Evolutionary conservation across 805 yeast species (phyloP), one percentile per base, ranked within the genome.

Genomic region (Starmerella kuoi): DNA sequence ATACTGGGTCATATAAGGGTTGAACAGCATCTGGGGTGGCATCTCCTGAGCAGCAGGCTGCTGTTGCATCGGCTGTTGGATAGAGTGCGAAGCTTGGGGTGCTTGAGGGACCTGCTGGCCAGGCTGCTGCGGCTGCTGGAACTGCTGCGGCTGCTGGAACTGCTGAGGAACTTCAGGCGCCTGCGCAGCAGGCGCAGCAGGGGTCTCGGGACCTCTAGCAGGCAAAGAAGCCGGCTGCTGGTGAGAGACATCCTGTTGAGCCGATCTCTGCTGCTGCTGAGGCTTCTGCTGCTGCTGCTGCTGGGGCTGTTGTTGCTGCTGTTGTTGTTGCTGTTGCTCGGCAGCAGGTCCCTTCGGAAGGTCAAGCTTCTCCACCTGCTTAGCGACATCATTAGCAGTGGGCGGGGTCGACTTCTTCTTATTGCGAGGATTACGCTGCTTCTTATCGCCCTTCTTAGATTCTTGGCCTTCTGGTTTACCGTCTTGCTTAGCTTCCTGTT

Each of bases 271-370:
- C 48, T 38, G 46, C 19, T 38, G 33, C 36, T 31, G 42, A 32
- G 30, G 42, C 32, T 30, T 44, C 14, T 18, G 42, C 21, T 23
- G 40, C 23, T 20, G 41, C 15, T 14, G 27, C 35, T 43, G 42
- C 43, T 35, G 40, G 27, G 37, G 38, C 30, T 30, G 41, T 37
- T 35, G 38, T 28, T 18, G 33, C 31, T 30, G 18, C 35, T 46
- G 45, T 18, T 30, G 45, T 20, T 36, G 41, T 15, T 40, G 38
- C 35, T 37, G 21, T n/a, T 25, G 25, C 38, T 46, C 49, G 1
- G 49, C 44, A 21, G 49, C 44, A 3, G 49, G 46, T 5, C 31
- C 44, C 42, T 40, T 46, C 9, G 49, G 49, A 31, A 46, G 36
- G 14, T 39, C 44, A 18, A 42, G 42, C 40, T 37, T 39, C 15